Percentiles rank a stretch among this genome's conserved stretches.
Conservation (phyloP, 305 asterid genomes). For the Nicotiana rustica region DNA sequence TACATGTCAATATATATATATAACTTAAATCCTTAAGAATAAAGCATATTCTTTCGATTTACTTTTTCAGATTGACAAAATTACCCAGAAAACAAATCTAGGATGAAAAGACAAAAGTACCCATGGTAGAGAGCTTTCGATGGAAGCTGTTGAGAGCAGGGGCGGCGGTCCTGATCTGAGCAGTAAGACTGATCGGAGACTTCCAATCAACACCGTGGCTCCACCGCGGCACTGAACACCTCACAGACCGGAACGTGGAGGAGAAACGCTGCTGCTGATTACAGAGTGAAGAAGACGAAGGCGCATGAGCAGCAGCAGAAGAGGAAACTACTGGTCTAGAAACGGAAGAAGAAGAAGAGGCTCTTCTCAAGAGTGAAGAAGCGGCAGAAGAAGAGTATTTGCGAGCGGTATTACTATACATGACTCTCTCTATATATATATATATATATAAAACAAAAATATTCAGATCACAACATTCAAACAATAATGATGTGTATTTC, state of each 20-base stretch:
- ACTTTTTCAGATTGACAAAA: background rate
- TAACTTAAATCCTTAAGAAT: too few relatives aligned
- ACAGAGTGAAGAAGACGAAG: background rate
- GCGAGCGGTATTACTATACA: conserved; percentile 41
- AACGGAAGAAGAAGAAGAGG: conserved; percentile 33
- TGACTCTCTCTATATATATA: background rate
- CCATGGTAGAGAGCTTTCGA: conserved; percentile 85
- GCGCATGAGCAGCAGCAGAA: conserved; percentile 35
- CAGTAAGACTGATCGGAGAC: conserved; percentile 63
- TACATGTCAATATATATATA: too few relatives aligned
- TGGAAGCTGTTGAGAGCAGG: conserved; percentile 53
- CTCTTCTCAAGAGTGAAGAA: conserved; percentile 35
- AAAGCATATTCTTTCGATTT: background rate
- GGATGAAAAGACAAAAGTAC: conserved; percentile 41
- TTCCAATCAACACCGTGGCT: conserved; percentile 93
- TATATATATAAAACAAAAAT: background rate
- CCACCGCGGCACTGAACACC: conserved; percentile 65
- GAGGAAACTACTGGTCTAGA: conserved; percentile 24
- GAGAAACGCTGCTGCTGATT: conserved; percentile 47
- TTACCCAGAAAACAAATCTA: background rate
- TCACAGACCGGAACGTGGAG: conserved; percentile 48
- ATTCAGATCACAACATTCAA: conserved; percentile 28
- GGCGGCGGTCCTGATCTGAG: conserved; percentile 82
- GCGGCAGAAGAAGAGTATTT: conserved; percentile 38
- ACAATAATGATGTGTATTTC: background rate